Percentiles rank a stretch among this genome's conserved stretches.
These are phyloP conservation scores for Beauveria sp. DNA, from an alignment of 2,329 filamentous ascomycete genomes.

Conservation along the genomic window DNA sequence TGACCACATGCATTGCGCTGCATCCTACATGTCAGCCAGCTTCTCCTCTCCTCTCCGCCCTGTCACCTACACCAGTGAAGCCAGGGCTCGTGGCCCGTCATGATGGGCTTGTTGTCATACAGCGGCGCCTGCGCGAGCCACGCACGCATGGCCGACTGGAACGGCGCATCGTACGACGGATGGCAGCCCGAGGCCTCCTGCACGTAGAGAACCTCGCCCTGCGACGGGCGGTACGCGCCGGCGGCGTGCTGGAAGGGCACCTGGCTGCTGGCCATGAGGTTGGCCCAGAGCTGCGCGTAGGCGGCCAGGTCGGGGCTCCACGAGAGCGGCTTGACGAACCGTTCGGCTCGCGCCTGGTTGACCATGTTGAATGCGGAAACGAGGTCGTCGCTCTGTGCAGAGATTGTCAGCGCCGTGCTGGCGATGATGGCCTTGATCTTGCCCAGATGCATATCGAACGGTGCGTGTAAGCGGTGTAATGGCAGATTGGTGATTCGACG, in stretches of 20 bases:
- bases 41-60: neutral
- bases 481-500: neutral
- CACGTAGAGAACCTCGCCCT: conserved; percentile 28
- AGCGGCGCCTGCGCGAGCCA: conserved; percentile 25
- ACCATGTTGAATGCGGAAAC: conserved; percentile 20
- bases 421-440: conserved; percentile 12
- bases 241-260: conserved; percentile 25
- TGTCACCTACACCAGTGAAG: conserved; percentile 28
- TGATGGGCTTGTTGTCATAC: conserved; percentile 24
- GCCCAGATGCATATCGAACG: neutral
- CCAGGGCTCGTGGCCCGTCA: conserved; percentile 26
- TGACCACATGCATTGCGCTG: conserved; percentile 31
- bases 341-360: conserved; percentile 24
- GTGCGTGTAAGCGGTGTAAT: neutral
- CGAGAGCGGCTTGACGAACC: conserved; percentile 20
- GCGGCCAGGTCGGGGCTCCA: conserved; percentile 24
- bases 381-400: conserved; percentile 19
- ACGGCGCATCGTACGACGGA: conserved; percentile 20
- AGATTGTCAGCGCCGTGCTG: neutral
- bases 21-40: conserved; percentile 9
- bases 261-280: conserved; percentile 23
- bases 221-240: conserved; percentile 22
- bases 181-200: conserved; percentile 24
- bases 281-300: conserved; percentile 28
- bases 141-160: conserved; percentile 21